These are phyloP conservation scores for Endothia cerciana DNA, from an alignment of 2,329 filamentous ascomycete genomes.

Conservation along the genomic window DNA sequence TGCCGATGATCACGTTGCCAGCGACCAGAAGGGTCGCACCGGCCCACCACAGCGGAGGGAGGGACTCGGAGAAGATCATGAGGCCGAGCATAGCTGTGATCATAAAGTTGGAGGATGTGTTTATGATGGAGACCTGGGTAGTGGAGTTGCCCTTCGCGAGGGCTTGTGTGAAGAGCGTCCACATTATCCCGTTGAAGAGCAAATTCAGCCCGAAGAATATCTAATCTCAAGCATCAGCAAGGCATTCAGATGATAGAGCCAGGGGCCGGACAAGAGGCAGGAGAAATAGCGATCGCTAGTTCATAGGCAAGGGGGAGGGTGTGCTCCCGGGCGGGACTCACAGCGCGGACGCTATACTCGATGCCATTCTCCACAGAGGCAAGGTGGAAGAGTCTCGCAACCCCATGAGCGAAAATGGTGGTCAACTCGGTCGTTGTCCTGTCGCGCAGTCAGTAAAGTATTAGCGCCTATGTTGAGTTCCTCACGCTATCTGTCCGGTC, in stretches of 20 bases:
- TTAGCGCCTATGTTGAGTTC: not conserved
- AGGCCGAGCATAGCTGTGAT: conserved; percentile 74
- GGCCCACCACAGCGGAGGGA: conserved; percentile 77
- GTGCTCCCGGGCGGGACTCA: conserved; percentile 46
- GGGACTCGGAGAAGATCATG: conserved; percentile 70
- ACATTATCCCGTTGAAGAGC: conserved; percentile 79
- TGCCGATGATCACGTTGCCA: conserved; percentile 78
- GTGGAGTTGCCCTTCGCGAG: conserved; percentile 75
- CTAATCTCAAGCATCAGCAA: conserved; percentile 43
- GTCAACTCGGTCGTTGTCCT: conserved; percentile 63
- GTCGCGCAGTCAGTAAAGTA: conserved; percentile 9
- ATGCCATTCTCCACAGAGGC: conserved; percentile 45
- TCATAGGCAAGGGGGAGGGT: not conserved
- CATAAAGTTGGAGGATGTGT: conserved; percentile 82
- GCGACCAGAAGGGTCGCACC: conserved; percentile 73
- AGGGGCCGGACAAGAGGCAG: not conserved
- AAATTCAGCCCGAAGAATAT: conserved; percentile 77
- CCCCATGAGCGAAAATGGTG: conserved; percentile 47
- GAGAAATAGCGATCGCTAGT: not conserved
- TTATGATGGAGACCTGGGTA: conserved; percentile 80
- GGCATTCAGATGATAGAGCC: not conserved
- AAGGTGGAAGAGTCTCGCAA: conserved; percentile 52
- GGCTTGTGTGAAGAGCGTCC: conserved; percentile 79
- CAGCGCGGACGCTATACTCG: conserved; percentile 53
- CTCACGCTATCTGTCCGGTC: not conserved